A percentile compares a stretch with the other conserved stretches of the same genome.
These are phyloP conservation scores for Leccinum variabile DNA, from an alignment of 1,284 basidiomycete genomes.

Conservation along the genomic window DNA sequence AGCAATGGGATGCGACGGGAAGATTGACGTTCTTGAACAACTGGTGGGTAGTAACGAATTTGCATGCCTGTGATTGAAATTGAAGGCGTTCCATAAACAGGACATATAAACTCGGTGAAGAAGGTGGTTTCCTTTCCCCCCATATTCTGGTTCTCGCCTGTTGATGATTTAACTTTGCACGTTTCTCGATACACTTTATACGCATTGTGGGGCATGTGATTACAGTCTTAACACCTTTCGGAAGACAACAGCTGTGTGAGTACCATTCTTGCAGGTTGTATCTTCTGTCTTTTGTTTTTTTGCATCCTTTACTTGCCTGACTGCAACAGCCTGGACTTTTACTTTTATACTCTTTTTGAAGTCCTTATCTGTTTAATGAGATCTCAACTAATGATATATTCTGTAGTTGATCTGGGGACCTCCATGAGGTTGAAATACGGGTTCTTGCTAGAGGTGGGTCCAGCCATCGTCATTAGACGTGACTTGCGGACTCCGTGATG, in stretches of 20 bases:
- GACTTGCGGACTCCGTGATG: not conserved
- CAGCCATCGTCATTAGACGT: not conserved
- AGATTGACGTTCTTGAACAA: slow-evolving; percentile 72
- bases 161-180: slow-evolving; percentile 4
- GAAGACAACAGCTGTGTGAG: slow-evolving; percentile 76
- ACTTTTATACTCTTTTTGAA: not conserved
- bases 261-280: slow-evolving; percentile 5
- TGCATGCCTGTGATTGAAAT: not conserved
- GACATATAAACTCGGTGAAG: slow-evolving; percentile 81
- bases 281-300: not conserved
- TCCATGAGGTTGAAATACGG: slow-evolving; percentile 80
- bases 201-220: too few species aligned
- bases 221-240: slow-evolving; percentile 77
- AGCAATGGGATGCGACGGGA: slow-evolving; percentile 62
- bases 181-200: not conserved
- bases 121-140: slow-evolving; percentile 43
- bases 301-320: not conserved
- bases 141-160: not conserved
- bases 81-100: slow-evolving; percentile 36
- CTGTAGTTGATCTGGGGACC: slow-evolving; percentile 66
- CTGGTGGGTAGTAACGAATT: slow-evolving; percentile 49
- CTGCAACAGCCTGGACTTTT: not conserved
- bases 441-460: slow-evolving; percentile 61
- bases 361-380: not conserved
- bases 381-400: slow-evolving; percentile 3